These are phyloP conservation scores for Xylona heveae DNA, from an alignment of 495 filamentous ascomycete genomes.

Conservation along the genomic window DNA sequence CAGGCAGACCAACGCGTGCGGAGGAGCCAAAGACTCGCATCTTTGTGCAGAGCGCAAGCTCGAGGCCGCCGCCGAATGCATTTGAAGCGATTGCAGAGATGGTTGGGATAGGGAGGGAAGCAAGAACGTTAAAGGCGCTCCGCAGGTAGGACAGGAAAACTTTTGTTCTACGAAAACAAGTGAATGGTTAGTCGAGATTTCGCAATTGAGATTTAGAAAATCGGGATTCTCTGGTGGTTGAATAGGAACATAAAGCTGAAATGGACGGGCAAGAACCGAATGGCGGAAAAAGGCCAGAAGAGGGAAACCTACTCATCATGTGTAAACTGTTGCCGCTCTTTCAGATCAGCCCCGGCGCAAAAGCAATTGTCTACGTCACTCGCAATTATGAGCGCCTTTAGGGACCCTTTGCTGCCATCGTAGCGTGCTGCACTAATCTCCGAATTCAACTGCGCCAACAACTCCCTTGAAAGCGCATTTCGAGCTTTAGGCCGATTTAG, in stretches of 20 bases:
- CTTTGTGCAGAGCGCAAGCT: constrained; percentile 69
- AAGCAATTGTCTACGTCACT: constrained; percentile 63
- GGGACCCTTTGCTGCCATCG: constrained; percentile 42
- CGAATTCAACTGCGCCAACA: constrained; percentile 47
- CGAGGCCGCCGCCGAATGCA: constrained; percentile 81
- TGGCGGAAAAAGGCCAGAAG: neutral
- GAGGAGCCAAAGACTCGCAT: constrained; percentile 63
- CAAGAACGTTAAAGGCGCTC: constrained; percentile 41
- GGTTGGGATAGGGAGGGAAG: constrained; percentile 62
- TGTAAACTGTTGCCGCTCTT: constrained; percentile 60
- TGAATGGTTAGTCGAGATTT: neutral
- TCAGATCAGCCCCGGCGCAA: constrained; percentile 87
- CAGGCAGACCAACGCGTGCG: constrained; percentile 61
- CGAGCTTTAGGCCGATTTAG: constrained; percentile 67
- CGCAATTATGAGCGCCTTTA: constrained; percentile 57
- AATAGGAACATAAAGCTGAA: too few species aligned
- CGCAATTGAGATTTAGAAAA: neutral
- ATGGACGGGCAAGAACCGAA: too few species aligned
- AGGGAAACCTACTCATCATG: constrained; percentile 33
- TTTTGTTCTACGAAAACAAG: constrained; percentile 34
- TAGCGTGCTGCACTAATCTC: constrained; percentile 45
- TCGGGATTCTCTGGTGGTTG: too few species aligned
- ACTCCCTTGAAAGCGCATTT: constrained; percentile 68
- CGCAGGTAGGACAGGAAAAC: constrained; percentile 60
- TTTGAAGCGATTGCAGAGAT: constrained; percentile 61